Evolutionary conservation across 805 yeast genomes (phyloP).

Genomic region (Saccharomycopsis lassenensis): DNA sequence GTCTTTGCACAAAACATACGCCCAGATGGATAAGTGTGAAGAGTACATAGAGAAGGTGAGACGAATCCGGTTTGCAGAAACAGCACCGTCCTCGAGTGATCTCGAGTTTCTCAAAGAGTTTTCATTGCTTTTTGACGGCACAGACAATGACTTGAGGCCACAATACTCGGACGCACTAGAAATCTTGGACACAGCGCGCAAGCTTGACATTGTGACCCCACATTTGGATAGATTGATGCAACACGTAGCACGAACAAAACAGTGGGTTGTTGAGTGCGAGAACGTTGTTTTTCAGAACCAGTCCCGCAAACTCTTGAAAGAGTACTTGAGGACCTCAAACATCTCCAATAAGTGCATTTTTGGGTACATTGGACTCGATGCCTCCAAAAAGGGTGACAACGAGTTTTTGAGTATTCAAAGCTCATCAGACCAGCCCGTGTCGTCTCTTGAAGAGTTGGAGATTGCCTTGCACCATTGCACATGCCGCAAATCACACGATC

Average conservation of each 20-base stretch:
- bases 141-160: constrained; percentile 25
- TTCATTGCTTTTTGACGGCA: constrained; percentile 23
- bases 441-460: constrained; percentile 13
- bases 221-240: constrained; percentile 17
- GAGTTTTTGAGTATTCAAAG: too few species aligned
- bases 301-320: constrained; percentile 13
- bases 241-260: constrained; percentile 24
- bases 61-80: background rate
- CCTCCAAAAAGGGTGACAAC: too few species aligned
- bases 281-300: constrained; percentile 27
- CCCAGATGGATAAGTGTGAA: constrained; percentile 16
- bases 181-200: constrained; percentile 19
- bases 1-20: too few species aligned
- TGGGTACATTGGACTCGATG: constrained; percentile 3
- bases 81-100: too few species aligned
- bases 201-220: constrained; percentile 18
- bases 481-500: constrained; percentile 49
- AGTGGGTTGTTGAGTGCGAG: constrained; percentile 29
- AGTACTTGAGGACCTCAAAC: constrained; percentile 2
- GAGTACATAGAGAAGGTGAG: constrained; percentile 17
- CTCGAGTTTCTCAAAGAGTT: constrained; percentile 7
- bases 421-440: constrained; percentile 10
- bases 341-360: constrained; percentile 4
- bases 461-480: constrained; percentile 43
- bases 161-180: constrained; percentile 22